Percentiles rank a stretch among this genome's conserved stretches.
Conservation (phyloP, 768 basidiomycete genomes). For the Mrakia blollopis region DNA sequence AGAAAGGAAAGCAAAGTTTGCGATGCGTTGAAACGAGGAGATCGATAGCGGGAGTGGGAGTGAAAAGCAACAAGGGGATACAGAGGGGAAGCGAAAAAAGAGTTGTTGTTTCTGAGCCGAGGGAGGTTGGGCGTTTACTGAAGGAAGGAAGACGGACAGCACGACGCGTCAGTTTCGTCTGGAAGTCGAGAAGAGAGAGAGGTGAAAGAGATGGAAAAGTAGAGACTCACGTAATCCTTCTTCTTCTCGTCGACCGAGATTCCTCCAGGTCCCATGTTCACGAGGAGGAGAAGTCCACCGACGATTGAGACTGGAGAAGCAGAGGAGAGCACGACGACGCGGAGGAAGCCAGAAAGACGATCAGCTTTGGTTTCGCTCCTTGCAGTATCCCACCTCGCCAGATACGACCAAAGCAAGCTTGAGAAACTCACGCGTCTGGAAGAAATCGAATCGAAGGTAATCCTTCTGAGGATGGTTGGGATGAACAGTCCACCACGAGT, state of each 20-base stretch:
- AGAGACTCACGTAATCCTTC: constrained; percentile 61
- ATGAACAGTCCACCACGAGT: constrained; percentile 97
- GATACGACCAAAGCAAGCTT: constrained; percentile 59
- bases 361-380: neutral
- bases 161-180: too few relatives aligned
- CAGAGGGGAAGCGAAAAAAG: too few relatives aligned
- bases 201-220: neutral
- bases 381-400: neutral
- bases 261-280: constrained; percentile 98
- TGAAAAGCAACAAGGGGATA: too few relatives aligned
- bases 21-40: too few relatives aligned
- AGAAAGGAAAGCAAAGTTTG: too few relatives aligned
- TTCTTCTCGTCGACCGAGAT: constrained; percentile 99
- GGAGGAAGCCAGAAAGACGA: neutral
- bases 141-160: too few relatives aligned
- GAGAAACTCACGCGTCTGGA: constrained; percentile 47
- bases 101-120: too few relatives aligned
- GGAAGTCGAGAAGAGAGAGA: neutral
- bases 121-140: too few relatives aligned
- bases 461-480: constrained; percentile 90
- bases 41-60: too few relatives aligned
- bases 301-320: constrained; percentile 65
- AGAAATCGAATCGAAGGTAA: constrained; percentile 99
- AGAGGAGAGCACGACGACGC: neutral
- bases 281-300: constrained; percentile 91